phyloP scores from a whole-genome alignment of 2,329 filamentous ascomycete genomes.

The Byssoonygena ceratinophila region DNA sequence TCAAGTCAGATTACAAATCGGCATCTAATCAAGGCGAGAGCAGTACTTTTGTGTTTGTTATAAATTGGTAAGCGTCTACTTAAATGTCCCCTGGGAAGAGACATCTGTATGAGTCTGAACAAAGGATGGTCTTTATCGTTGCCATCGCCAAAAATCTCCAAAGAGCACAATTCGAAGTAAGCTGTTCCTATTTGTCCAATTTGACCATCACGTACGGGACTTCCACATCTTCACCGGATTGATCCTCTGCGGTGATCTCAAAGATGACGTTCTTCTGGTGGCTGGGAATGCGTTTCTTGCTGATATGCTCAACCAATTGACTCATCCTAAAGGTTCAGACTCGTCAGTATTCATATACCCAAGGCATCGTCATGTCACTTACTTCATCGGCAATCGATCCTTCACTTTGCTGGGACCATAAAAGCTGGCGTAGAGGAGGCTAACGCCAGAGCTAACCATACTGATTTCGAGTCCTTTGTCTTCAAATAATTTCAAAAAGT shows the following conservation, averaged over 20 bases:
- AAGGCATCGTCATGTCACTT: constrained; percentile 30
- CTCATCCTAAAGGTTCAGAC: constrained; percentile 56
- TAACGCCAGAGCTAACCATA: constrained; percentile 97
- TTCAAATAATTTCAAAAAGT: constrained; percentile 75
- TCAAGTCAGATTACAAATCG: background rate
- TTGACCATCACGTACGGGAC: constrained; percentile 93
- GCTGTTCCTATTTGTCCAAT: constrained; percentile 35
- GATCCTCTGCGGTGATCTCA: constrained; percentile 86
- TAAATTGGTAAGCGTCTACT: constrained; percentile 5
- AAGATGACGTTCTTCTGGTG: constrained; percentile 96
- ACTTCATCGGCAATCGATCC: constrained; percentile 65
- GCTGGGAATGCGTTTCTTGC: constrained; percentile 78
- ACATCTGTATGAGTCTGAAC: background rate
- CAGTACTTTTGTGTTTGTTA: background rate
- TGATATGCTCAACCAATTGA: constrained; percentile 75
- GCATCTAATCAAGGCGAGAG: background rate
- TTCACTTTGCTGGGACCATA: constrained; percentile 73
- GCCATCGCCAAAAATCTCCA: background rate
- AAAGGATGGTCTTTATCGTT: background rate
- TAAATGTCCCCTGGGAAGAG: background rate
- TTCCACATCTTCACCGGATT: constrained; percentile 85
- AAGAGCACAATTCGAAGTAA: background rate
- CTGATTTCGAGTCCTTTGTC: constrained; percentile 68
- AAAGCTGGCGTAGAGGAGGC: constrained; percentile 86
- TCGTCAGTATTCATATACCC: constrained; percentile 24